phyloP scores from a whole-genome alignment of 2,329 filamentous ascomycete species.

The Chaetomium olivaceum region DNA sequence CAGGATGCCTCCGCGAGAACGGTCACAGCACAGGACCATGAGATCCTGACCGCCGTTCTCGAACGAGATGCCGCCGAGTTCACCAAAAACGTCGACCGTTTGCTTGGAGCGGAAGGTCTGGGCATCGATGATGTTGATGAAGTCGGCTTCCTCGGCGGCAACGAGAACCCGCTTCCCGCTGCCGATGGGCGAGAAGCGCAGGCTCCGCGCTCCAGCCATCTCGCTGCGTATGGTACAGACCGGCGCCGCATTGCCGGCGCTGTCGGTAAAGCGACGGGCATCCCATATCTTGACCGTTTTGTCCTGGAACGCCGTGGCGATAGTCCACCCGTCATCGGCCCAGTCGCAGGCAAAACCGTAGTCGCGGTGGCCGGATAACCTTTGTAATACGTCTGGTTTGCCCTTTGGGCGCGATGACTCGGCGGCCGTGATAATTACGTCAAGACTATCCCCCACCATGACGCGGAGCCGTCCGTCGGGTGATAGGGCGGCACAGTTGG shows the following conservation, averaged over 20 bases:
- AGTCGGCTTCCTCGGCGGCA: constrained; percentile 74
- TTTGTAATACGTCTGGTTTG: constrained; percentile 49
- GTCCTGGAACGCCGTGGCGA: constrained; percentile 78
- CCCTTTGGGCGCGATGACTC: constrained; percentile 48
- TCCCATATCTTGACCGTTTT: constrained; percentile 74
- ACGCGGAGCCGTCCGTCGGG: constrained; percentile 70
- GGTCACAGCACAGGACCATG: constrained; percentile 68
- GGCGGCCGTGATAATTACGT: constrained; percentile 68
- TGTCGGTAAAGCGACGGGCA: constrained; percentile 65
- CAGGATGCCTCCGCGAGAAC: constrained; percentile 65
- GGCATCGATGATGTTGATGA: constrained; percentile 69
- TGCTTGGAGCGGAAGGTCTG: constrained; percentile 65
- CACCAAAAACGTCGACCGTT: constrained; percentile 72
- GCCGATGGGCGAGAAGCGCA: constrained; percentile 72
- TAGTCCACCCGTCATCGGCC: constrained; percentile 73
- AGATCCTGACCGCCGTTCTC: constrained; percentile 67
- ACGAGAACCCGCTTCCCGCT: constrained; percentile 67
- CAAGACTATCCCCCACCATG: constrained; percentile 68
- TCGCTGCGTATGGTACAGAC: constrained; percentile 61
- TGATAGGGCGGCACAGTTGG: constrained; percentile 74
- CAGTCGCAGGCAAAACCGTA: constrained; percentile 77
- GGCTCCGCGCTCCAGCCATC: constrained; percentile 67
- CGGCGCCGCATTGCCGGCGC: constrained; percentile 49
- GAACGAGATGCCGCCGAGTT: constrained; percentile 69
- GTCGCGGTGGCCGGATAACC: constrained; percentile 65